Percentiles rank a stretch among this genome's conserved stretches.
Evolutionary conservation across 2,329 filamentous ascomycete species (phyloP).

Genomic region (Calonectria hongkongensis): DNA sequence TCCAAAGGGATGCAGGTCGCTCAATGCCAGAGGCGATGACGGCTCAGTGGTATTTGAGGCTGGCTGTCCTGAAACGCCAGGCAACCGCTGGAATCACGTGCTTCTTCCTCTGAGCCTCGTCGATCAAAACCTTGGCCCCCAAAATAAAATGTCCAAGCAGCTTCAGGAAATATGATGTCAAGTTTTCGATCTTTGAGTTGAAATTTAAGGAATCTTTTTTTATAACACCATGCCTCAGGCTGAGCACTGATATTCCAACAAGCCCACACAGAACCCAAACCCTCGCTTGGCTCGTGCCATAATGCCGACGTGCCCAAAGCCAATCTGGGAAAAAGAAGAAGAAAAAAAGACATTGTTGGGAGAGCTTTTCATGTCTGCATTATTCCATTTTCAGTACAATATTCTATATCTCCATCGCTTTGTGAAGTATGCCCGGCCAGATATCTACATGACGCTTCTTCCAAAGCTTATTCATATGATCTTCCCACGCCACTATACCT

Average conservation of each 20-base stretch:
- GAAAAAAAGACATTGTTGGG: too few species aligned
- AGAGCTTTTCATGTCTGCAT: neutral
- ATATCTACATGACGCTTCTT: neutral
- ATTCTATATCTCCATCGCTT: neutral
- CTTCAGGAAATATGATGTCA: neutral
- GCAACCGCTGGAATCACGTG: slow-evolving; percentile 36
- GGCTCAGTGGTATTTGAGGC: slow-evolving; percentile 11
- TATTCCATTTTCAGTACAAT: neutral
- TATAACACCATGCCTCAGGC: neutral
- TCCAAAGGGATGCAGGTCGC: neutral
- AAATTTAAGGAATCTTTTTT: neutral
- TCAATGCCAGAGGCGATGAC: neutral
- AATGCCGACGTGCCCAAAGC: too few species aligned
- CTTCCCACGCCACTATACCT: neutral
- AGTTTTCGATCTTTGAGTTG: neutral
- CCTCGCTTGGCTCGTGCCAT: neutral
- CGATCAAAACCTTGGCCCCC: slow-evolving; percentile 7
- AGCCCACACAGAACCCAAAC: neutral
- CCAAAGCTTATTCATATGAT: neutral
- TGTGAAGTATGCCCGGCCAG: neutral
- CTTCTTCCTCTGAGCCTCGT: slow-evolving; percentile 20
- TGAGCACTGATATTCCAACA: neutral
- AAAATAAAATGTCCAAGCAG: neutral
- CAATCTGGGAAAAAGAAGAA: too few species aligned
- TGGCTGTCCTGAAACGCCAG: slow-evolving; percentile 30